A percentile compares a stretch with the other conserved stretches of the same genome.
Evolutionary conservation across 2,329 filamentous ascomycete species (phyloP).

Genomic region (Cercospora sojina): DNA sequence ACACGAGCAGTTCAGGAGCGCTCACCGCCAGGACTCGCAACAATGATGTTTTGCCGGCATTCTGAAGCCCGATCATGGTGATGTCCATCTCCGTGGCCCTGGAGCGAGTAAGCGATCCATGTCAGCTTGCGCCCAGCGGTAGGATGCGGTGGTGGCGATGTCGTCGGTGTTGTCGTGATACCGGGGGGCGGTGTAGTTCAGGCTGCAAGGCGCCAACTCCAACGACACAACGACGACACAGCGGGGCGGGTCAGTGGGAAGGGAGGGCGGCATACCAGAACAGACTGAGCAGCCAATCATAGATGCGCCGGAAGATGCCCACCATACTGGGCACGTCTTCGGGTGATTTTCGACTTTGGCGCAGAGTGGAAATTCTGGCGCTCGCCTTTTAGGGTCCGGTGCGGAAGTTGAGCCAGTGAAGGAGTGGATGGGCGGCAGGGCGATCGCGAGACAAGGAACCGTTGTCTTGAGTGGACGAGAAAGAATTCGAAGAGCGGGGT

Average conservation of each 20-base stretch:
- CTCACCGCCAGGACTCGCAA: slow-evolving; percentile 92
- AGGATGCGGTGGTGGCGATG: slow-evolving; percentile 20
- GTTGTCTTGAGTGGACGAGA: slow-evolving; percentile 18
- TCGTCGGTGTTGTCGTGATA: slow-evolving; percentile 13
- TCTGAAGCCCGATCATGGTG: slow-evolving; percentile 97
- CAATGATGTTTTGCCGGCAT: slow-evolving; percentile 95
- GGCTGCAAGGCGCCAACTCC: slow-evolving; percentile 23
- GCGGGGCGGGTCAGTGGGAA: background rate
- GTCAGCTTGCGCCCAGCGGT: slow-evolving; percentile 25
- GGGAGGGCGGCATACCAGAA: slow-evolving; percentile 71
- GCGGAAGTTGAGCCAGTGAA: slow-evolving; percentile 10
- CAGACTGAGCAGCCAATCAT: slow-evolving; percentile 96
- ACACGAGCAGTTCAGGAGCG: slow-evolving; percentile 22
- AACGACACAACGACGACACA: background rate
- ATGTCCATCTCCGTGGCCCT: slow-evolving; percentile 99
- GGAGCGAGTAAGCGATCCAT: slow-evolving; percentile 27
- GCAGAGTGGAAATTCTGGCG: slow-evolving; percentile 9
- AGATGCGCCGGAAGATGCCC: slow-evolving; percentile 87
- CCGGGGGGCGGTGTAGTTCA: slow-evolving; percentile 21
- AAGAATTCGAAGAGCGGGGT: slow-evolving; percentile 16
- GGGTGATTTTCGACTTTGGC: slow-evolving; percentile 2
- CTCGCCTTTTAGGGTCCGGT: slow-evolving; percentile 11
- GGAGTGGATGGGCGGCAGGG: slow-evolving; percentile 20
- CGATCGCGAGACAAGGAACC: slow-evolving; percentile 18
- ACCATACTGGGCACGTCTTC: slow-evolving; percentile 61